Conservation (phyloP, 1,139 yeast species). For the Debaryomyces subglobosus region DNA sequence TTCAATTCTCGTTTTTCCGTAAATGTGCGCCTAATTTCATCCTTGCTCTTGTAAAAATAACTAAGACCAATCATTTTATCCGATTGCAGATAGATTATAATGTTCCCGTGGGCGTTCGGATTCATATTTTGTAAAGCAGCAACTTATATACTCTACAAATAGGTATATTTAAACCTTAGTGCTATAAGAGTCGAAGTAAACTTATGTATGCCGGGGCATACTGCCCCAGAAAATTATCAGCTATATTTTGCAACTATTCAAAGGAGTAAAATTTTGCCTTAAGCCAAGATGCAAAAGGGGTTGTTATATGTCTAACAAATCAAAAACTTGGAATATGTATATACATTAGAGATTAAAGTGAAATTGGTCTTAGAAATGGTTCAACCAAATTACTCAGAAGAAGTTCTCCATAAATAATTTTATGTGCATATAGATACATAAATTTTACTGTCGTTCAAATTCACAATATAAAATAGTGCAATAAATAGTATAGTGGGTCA, state of each 20-base stretch:
- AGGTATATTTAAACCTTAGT: neutral
- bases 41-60: neutral
- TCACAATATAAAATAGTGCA: neutral
- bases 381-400: neutral
- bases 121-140: neutral
- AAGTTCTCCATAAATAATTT: neutral
- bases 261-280: neutral
- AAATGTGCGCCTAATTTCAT: conserved; percentile 4
- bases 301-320: neutral
- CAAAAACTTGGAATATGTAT: neutral
- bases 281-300: neutral
- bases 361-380: neutral
- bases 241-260: neutral
- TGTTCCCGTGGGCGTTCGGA: neutral
- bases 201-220: neutral
- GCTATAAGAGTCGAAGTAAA: neutral
- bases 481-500: neutral
- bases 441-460: neutral
- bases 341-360: neutral
- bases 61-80: neutral
- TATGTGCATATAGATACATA: neutral
- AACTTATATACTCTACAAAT: neutral
- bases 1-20: conserved; percentile 1
- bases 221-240: neutral
- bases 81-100: neutral